These are phyloP conservation scores for Piper betle DNA, from an alignment of 164 flowering plant genomes.

Conservation along the genomic window DNA sequence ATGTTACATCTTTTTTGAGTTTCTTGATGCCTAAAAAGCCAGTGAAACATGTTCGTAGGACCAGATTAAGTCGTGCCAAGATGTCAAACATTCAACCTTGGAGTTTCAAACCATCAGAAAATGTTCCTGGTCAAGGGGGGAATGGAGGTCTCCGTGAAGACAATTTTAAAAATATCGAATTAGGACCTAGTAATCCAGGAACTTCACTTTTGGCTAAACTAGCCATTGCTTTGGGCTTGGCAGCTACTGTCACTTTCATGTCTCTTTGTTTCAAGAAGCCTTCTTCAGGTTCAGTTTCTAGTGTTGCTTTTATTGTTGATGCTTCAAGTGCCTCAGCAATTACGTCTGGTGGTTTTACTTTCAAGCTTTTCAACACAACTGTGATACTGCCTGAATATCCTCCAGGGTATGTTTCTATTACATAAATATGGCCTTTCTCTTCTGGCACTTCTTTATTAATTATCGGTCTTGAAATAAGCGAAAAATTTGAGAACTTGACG, in stretches of 20 bases:
- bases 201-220: constrained; percentile 42
- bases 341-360: constrained; percentile 40
- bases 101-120: constrained; percentile 15
- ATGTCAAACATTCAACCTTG: constrained; percentile 20
- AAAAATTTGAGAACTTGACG: neutral
- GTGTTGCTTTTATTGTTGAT: constrained; percentile 30
- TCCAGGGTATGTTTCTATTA: constrained; percentile 50
- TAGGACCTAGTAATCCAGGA: constrained; percentile 12
- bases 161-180: constrained; percentile 5
- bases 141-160: constrained; percentile 12
- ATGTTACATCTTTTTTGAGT: neutral
- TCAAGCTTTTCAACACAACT: constrained; percentile 47
- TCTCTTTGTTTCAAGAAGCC: constrained; percentile 28
- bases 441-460: too few relatives aligned
- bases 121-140: constrained; percentile 9
- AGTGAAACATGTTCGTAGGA: neutral
- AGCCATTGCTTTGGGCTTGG: constrained; percentile 52
- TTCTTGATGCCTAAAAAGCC: neutral
- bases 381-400: constrained; percentile 62
- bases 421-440: neutral
- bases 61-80: constrained; percentile 11
- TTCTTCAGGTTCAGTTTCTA: constrained; percentile 27
- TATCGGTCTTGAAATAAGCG: too few relatives aligned
- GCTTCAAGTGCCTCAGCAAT: constrained; percentile 34
- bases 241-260: constrained; percentile 35